These are phyloP conservation scores for Agarophyton chilense DNA, from an alignment of 23 red algal genomes.

Conservation along the genomic window DNA sequence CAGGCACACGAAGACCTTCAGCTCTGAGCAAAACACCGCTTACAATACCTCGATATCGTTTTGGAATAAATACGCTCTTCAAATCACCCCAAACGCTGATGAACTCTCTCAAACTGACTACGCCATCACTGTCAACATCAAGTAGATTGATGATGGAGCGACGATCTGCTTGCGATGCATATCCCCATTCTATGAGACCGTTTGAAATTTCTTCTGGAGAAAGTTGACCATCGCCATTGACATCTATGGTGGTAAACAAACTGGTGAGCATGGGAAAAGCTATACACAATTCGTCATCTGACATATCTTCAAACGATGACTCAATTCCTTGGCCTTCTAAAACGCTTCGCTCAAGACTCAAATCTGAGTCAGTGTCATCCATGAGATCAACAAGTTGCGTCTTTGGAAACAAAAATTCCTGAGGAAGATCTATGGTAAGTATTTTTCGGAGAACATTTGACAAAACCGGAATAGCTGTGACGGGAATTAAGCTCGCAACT, in stretches of 20 bases:
- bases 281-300: constrained; percentile 10
- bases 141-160: constrained; percentile 29
- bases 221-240: constrained; percentile 51
- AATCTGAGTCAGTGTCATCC: background rate
- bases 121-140: constrained; percentile 34
- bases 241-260: constrained; percentile 47
- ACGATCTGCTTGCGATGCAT: constrained; percentile 46
- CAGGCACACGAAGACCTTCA: constrained; percentile 42
- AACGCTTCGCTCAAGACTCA: background rate
- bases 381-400: constrained; percentile 29
- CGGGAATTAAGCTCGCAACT: constrained; percentile 39
- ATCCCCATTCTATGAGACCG: constrained; percentile 64
- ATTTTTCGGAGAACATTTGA: constrained; percentile 35
- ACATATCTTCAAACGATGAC: background rate
- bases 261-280: constrained; percentile 8
- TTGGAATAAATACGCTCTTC: constrained; percentile 45
- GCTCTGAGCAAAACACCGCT: constrained; percentile 31
- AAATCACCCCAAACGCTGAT: constrained; percentile 45
- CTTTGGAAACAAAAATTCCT: constrained; percentile 63
- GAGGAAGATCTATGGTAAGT: constrained; percentile 48
- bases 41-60: constrained; percentile 37
- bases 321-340: background rate
- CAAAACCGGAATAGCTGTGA: constrained; percentile 60
- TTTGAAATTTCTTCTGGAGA: constrained; percentile 33
- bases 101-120: constrained; percentile 43